Evolutionary conservation across 306 rosid species (phyloP), one percentile per base, ranked within the genome.

Genomic region (Psophocarpus tetragonolobus): DNA sequence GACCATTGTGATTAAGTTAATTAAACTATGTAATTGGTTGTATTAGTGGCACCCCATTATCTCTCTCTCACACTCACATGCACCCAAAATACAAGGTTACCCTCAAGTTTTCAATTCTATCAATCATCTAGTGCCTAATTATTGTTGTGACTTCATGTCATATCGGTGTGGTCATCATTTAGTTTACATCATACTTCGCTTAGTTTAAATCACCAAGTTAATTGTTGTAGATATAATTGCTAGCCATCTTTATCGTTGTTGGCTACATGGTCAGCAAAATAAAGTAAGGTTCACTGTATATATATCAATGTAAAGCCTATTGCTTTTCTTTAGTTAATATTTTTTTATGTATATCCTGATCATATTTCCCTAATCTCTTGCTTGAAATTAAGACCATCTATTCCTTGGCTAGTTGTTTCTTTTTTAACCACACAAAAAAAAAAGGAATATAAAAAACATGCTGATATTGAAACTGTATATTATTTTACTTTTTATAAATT

Each of bases 171-270:
- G 27, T 24, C 71, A 67, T 35, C 50, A 48, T 81, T 81, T 45
- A 44, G 84, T 45, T 67, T 71, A 75, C 77, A 75, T 81, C 85
- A 71, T 30, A 29, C 60, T 36, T 50, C 14, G 74, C 51, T 48
- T 61, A 36, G 54, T 41, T 70, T 63, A 64, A 39, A 76, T 62
- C 61, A 54, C 51, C 68, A 35, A 70, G 54, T 54, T 82, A 75
- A 60, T 69, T 69, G 74, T n/a, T 71, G 69, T 7, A 48, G 26
- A 45, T 61, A 75, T 81, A 81, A 68, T 81, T 69, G 68, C 81
- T 69, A 27, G 13, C 73, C 81, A 81, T 81, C 74, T 60, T 48
- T 75, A 35, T 81, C 85, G 30, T 68, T 68, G 85, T 69, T 81
- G 68, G 73, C 85, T 47, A 75, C 67, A 48, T 12, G 66, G 48